These are phyloP conservation scores for Fusarium graminum DNA, from an alignment of 2,329 filamentous ascomycete species.

Conservation along the genomic window DNA sequence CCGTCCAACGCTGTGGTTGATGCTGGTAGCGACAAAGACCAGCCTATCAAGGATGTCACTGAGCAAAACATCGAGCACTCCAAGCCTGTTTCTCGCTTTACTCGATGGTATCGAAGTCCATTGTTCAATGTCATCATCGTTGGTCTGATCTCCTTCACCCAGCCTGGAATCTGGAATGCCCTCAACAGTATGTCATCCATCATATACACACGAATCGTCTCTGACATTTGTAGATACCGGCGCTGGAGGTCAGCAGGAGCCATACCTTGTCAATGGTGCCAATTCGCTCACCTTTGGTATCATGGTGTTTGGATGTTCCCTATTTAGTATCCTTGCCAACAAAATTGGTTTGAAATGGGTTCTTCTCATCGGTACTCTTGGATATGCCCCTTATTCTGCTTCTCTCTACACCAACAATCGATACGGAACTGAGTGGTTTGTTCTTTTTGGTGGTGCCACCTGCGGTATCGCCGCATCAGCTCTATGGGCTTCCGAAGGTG, in stretches of 20 bases:
- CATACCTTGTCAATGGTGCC: constrained; percentile 57
- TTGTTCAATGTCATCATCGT: constrained; percentile 67
- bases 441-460: constrained; percentile 62
- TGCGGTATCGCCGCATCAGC: constrained; percentile 65
- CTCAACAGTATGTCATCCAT: constrained; percentile 57
- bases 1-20: constrained; percentile 26
- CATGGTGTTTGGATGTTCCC: constrained; percentile 60
- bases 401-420: constrained; percentile 65
- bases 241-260: constrained; percentile 65
- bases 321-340: constrained; percentile 61
- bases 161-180: constrained; percentile 67
- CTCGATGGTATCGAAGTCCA: constrained; percentile 45
- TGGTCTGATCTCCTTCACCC: constrained; percentile 65
- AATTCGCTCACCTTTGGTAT: constrained; percentile 52
- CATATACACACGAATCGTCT: fast-evolving
- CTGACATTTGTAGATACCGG: constrained; percentile 55
- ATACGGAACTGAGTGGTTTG: constrained; percentile 66
- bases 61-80: constrained; percentile 29
- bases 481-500: constrained; percentile 66
- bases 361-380: constrained; percentile 60
- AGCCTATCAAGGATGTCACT: constrained; percentile 26
- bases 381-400: constrained; percentile 63
- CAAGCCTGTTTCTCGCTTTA: constrained; percentile 43
- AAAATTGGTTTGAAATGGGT: constrained; percentile 63
- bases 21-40: constrained; percentile 31